Percentiles rank a stretch among this genome's conserved stretches.
Conservation (phyloP, 805 yeast genomes). For the Barnettozyma pratensis region DNA sequence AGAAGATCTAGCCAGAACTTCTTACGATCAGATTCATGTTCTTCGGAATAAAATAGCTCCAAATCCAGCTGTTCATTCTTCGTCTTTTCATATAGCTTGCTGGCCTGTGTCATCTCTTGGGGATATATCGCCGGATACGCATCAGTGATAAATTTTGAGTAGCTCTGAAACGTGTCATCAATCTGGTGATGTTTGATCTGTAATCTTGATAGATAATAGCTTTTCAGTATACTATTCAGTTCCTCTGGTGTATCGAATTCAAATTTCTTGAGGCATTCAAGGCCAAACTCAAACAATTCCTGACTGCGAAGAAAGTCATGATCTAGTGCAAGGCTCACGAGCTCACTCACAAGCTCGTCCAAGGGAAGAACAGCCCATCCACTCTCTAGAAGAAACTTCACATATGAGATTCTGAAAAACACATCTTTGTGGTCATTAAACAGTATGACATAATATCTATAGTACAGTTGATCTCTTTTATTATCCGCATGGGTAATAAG, state of each 20-base stretch:
- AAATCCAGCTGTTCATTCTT: constrained; percentile 25
- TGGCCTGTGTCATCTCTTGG: constrained; percentile 32
- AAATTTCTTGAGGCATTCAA: neutral
- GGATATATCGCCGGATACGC: constrained; percentile 29
- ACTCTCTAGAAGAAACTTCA: no score
- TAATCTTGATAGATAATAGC: constrained; percentile 26
- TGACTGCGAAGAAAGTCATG: constrained; percentile 7
- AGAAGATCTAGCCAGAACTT: constrained; percentile 9
- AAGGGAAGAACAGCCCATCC: no score
- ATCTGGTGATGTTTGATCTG: constrained; percentile 35
- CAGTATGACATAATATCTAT: no score
- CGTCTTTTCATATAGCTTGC: constrained; percentile 28
- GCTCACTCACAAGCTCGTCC: no score
- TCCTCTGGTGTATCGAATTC: neutral
- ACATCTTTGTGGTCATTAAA: no score
- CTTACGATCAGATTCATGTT: neutral
- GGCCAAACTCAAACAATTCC: neutral
- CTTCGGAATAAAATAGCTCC: constrained; percentile 32
- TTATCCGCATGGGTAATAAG: neutral
- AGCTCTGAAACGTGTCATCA: constrained; percentile 35
- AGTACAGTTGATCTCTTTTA: neutral
- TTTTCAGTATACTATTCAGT: neutral
- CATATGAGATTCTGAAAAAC: no score
- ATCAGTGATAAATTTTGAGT: constrained; percentile 36
- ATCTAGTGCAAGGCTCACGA: no score